phyloP scores from a whole-genome alignment of 495 filamentous ascomycete genomes.

The Aspergillus sclerotiicarbonarius region DNA sequence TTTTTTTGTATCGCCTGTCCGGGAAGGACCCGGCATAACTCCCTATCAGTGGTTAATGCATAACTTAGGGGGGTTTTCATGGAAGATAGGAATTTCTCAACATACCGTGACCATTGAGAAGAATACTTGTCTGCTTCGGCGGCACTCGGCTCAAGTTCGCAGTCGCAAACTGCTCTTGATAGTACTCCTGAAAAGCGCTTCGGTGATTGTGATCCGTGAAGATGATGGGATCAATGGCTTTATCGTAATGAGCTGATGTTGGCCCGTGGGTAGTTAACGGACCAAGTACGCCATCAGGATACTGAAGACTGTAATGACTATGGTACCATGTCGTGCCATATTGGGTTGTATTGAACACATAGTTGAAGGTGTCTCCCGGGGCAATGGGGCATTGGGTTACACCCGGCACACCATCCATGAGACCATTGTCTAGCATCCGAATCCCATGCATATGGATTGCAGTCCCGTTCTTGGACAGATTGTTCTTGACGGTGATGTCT shows the following conservation, averaged over 20 bases:
- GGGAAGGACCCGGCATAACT: conserved; percentile 4
- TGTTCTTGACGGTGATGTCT: conserved; percentile 26
- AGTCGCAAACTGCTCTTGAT: conserved; percentile 7
- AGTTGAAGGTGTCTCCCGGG: conserved; percentile 59
- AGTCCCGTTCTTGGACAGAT: conserved; percentile 57
- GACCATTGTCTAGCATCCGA: conserved; percentile 39
- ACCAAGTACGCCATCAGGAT: conserved; percentile 29
- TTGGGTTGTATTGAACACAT: conserved; percentile 70
- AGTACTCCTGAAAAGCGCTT: conserved; percentile 11
- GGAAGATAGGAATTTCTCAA: background rate
- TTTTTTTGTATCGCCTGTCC: background rate
- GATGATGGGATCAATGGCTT: conserved; percentile 54
- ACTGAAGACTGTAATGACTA: conserved; percentile 63
- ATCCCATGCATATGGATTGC: conserved; percentile 50
- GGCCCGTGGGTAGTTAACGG: conserved; percentile 34
- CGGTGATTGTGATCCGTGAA: conserved; percentile 47
- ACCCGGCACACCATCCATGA: conserved; percentile 62
- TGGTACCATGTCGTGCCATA: conserved; percentile 77
- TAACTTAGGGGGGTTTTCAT: background rate
- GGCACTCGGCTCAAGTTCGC: background rate
- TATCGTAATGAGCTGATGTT: conserved; percentile 61
- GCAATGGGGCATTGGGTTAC: conserved; percentile 64
- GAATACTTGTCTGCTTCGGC: background rate
- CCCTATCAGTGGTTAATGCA: background rate
- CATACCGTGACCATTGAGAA: background rate